Conservation (phyloP, 768 basidiomycete species). For the Bullera alba region DNA sequence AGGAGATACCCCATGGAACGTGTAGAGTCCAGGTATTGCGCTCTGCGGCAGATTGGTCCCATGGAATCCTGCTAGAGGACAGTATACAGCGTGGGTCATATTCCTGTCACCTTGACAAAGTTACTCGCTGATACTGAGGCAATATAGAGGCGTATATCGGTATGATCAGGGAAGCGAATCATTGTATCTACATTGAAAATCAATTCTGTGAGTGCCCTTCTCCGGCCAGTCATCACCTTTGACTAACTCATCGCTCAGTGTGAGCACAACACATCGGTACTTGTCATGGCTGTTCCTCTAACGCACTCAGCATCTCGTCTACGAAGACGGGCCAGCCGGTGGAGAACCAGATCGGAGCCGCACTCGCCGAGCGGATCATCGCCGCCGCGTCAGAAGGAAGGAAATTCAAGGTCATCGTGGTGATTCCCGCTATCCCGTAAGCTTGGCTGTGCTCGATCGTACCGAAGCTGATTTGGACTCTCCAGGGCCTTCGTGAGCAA, state of each 20-base stretch:
- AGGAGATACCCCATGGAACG: slow-evolving; percentile 38
- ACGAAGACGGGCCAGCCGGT: slow-evolving; percentile 62
- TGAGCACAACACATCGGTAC: slow-evolving; percentile 4
- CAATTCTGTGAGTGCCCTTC: slow-evolving; percentile 44
- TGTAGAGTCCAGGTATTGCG: slow-evolving; percentile 55
- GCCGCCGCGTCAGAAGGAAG: slow-evolving; percentile 61
- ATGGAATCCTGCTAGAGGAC: slow-evolving; percentile 79
- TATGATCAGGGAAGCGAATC: slow-evolving; percentile 72
- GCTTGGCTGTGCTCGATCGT: not conserved
- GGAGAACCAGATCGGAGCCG: slow-evolving; percentile 70
- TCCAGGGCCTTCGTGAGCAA: slow-evolving; percentile 55
- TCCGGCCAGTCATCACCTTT: not conserved
- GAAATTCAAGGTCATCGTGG: slow-evolving; percentile 81
- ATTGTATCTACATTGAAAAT: slow-evolving; percentile 81
- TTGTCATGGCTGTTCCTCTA: not conserved
- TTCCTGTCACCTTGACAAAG: not conserved
- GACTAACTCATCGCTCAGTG: slow-evolving; percentile 23
- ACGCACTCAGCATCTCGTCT: slow-evolving; percentile 60
- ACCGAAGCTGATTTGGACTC: not conserved
- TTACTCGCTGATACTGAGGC: not conserved
- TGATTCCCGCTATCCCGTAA: slow-evolving; percentile 78
- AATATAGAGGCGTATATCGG: slow-evolving; percentile 57
- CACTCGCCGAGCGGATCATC: slow-evolving; percentile 77
- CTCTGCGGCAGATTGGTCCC: slow-evolving; percentile 87
- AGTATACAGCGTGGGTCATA: slow-evolving; percentile 66